Evolutionary conservation across 1,139 yeast genomes (phyloP).

Genomic region (Protomyces macrosporus): DNA sequence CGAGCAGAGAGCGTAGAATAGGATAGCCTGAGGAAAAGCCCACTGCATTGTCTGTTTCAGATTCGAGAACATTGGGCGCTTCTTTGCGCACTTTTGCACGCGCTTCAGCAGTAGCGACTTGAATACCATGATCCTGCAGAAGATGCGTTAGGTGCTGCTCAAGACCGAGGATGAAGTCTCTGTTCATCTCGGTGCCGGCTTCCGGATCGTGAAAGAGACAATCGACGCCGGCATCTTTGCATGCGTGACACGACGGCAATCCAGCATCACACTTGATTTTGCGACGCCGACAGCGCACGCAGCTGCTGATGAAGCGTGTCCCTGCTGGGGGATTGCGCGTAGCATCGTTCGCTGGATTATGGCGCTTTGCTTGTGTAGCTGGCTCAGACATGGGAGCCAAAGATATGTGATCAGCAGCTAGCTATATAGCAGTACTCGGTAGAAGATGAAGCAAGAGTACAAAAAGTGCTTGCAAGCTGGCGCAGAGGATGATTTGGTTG

Average conservation of each 20-base stretch:
- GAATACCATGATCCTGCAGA: background rate
- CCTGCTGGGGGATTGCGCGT: conserved; percentile 24
- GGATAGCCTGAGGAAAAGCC: conserved; percentile 15
- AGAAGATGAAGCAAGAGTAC: too few relatives aligned
- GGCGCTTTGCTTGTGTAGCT: conserved; percentile 1
- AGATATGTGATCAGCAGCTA: too few relatives aligned
- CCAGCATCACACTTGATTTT: conserved; percentile 80
- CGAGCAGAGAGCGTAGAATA: background rate
- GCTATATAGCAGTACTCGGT: too few relatives aligned
- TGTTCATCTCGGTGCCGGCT: conserved; percentile 77
- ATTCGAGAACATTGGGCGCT: background rate
- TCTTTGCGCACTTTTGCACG: background rate
- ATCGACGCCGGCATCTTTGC: conserved; percentile 61
- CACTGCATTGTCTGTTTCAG: background rate
- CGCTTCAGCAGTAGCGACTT: background rate
- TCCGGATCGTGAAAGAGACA: conserved; percentile 76
- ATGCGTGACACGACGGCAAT: conserved; percentile 70
- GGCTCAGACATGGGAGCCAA: too few relatives aligned
- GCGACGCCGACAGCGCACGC: conserved; percentile 72
- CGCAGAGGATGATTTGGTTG: too few relatives aligned
- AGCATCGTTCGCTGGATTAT: conserved; percentile 21
- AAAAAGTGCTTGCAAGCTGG: too few relatives aligned
- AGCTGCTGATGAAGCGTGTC: conserved; percentile 45
- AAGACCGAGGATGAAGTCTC: conserved; percentile 37
- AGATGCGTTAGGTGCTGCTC: conserved; percentile 22